phyloP scores from a whole-genome alignment of 306 rosid genomes.

The Comarum palustre region DNA sequence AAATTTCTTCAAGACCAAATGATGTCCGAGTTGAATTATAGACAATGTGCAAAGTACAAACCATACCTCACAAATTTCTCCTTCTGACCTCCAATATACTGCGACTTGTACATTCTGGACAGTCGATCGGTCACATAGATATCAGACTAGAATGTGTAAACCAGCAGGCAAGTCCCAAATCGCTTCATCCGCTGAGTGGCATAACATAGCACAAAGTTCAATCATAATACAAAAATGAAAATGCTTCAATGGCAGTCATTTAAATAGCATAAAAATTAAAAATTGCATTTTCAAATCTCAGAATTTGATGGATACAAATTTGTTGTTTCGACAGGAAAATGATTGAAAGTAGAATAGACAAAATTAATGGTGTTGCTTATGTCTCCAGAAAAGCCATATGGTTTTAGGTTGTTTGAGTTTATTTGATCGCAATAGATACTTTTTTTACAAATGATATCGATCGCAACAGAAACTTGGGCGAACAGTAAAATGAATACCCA shows the following conservation, averaged over 20 bases:
- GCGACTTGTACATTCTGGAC: constrained; percentile 46
- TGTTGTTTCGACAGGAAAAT: neutral
- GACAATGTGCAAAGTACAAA: neutral
- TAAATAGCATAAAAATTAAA: no score
- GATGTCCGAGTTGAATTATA: no score
- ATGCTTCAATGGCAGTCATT: no score
- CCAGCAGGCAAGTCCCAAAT: constrained; percentile 22
- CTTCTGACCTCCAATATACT: constrained; percentile 39
- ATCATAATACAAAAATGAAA: constrained; percentile 11
- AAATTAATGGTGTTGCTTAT: neutral
- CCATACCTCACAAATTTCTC: constrained; percentile 49
- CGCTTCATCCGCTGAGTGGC: constrained; percentile 7
- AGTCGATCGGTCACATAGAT: constrained; percentile 27
- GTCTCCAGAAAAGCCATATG: neutral
- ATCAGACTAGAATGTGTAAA: constrained; percentile 17
- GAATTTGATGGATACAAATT: neutral
- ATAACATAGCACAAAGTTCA: constrained; percentile 3
- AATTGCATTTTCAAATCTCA: neutral
- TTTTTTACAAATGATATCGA: no score
- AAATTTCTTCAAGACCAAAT: neutral
- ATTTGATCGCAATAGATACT: neutral
- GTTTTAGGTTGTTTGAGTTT: neutral
- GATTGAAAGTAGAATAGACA: neutral
- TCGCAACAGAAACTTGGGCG: neutral
- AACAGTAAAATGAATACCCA: neutral